Evolutionary conservation across 257 asterid genomes (phyloP).

Genomic region (Solanum pinnatisectum): DNA sequence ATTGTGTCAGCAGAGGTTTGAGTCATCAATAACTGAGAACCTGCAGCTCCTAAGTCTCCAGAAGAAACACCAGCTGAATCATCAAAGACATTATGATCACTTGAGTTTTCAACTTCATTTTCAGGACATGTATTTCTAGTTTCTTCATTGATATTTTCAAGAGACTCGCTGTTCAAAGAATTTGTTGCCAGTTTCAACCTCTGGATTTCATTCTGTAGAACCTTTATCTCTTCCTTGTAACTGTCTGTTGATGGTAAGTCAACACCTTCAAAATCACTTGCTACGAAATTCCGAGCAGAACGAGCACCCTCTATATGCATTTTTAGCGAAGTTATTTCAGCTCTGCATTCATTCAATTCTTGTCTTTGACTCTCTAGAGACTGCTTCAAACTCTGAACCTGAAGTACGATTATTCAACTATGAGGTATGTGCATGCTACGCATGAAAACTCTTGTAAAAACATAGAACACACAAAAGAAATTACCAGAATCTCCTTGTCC

Average conservation of each 20-base stretch:
- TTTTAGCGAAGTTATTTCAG: slow-evolving; percentile 92
- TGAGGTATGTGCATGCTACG: neutral
- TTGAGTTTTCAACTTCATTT: slow-evolving; percentile 32
- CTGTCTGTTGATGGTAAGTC: slow-evolving; percentile 29
- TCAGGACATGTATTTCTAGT: slow-evolving; percentile 24
- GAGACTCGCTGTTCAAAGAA: slow-evolving; percentile 20
- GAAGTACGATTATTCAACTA: slow-evolving; percentile 8
- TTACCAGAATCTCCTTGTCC: slow-evolving; percentile 71
- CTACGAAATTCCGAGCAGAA: slow-evolving; percentile 31
- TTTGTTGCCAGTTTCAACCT: slow-evolving; percentile 26
- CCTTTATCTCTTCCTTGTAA: slow-evolving; percentile 29
- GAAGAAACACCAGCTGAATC: slow-evolving; percentile 25
- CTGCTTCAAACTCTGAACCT: slow-evolving; percentile 80
- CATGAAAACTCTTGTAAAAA: neutral
- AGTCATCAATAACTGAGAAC: slow-evolving; percentile 24
- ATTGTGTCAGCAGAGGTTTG: slow-evolving; percentile 27
- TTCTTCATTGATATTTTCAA: slow-evolving; percentile 24
- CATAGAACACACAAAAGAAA: neutral
- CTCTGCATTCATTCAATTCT: slow-evolving; percentile 86
- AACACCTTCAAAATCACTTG: slow-evolving; percentile 23
- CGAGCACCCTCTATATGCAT: slow-evolving; percentile 73
- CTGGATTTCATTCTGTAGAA: slow-evolving; percentile 38
- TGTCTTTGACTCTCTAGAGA: slow-evolving; percentile 56
- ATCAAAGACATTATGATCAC: slow-evolving; percentile 17
- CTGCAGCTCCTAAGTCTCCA: slow-evolving; percentile 24